Conservation (phyloP, 2,329 filamentous ascomycete species). For the Aspergillus versicolor region DNA sequence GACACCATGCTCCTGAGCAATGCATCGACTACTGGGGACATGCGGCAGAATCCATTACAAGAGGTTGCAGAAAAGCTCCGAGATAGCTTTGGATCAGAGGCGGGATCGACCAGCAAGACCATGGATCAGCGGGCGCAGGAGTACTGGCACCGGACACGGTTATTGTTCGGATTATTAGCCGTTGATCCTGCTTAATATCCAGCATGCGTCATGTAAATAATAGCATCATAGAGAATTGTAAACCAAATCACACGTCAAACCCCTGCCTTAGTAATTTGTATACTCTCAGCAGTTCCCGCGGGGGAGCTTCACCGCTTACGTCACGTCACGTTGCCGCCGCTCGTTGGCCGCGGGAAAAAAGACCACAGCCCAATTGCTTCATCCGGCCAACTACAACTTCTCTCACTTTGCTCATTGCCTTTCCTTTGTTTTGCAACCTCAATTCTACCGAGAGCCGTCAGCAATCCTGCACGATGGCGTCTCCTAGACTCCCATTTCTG, state of each 20-base stretch:
- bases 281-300: conserved; percentile 11
- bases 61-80: conserved; percentile 47
- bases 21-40: conserved; percentile 22
- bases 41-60: conserved; percentile 37
- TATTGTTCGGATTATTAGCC: conserved; percentile 76
- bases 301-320: conserved; percentile 27
- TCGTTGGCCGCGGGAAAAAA: conserved; percentile 27
- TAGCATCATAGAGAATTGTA: conserved; percentile 3
- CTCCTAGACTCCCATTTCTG: conserved; percentile 64
- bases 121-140: conserved; percentile 66
- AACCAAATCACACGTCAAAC: background rate
- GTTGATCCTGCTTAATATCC: conserved; percentile 9
- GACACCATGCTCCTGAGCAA: conserved; percentile 35
- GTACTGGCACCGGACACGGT: conserved; percentile 78
- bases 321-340: conserved; percentile 25
- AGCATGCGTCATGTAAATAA: conserved; percentile 3
- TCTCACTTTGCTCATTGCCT: background rate
- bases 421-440: conserved; percentile 12
- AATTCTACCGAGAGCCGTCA: background rate
- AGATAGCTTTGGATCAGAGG: conserved; percentile 50
- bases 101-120: conserved; percentile 47
- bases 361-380: conserved; percentile 1
- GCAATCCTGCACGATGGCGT: conserved; percentile 53
- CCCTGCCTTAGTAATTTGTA: too few relatives aligned
- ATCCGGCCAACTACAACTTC: conserved; percentile 7